Evolutionary conservation across 1,284 basidiomycete species (phyloP), one percentile per base, ranked within the genome.

Genomic region (Retiboletus flavoniger): DNA sequence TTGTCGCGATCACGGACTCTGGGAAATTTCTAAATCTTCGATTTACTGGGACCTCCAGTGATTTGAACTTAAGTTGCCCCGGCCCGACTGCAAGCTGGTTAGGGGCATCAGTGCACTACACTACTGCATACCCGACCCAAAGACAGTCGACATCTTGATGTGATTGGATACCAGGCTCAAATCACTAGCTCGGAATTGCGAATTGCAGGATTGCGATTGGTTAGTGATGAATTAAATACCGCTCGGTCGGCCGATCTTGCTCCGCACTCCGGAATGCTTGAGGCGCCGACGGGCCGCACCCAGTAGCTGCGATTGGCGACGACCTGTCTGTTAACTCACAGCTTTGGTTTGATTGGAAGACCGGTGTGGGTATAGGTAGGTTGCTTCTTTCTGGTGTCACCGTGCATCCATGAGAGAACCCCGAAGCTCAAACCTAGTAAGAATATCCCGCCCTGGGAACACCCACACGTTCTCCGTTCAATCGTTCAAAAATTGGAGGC

Each of bases 381-480:
- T 10, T 9, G 7, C 26, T 43, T 38, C 19, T 21, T 38, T 42
- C 43, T 19, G 34, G 14, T 26, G 26, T 26, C 34, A 2, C 34
- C 5, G 7, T 24, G 17, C 19, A 28, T 31, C 21, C 44, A 59
- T 47, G 40, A 40, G 54, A 57, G 41, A 39, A 35, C 21, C 3
- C 4, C 29, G 13, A 24, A 28, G n/a, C 5, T 28, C 28, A 26
- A 28, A 13, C 7, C 5, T 21, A 41, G 31, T 35, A 34, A 39
- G 29, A 34, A 3, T 17, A 31, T 26, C 32, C 21, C 14, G 29
- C 14, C 38, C 17, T 62, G 57, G 44, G 57, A 62, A 60, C 35
- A 14, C 19, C 47, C 29, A 24, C 35, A 38, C n/a, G 34, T 29
- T 32, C 34, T 29, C 43, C 51, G 31, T 17, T 9, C 38, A 6